These are phyloP conservation scores for Globisporangium cystogenes DNA, from an alignment of 352 stramenopile species.

Conservation along the genomic window DNA sequence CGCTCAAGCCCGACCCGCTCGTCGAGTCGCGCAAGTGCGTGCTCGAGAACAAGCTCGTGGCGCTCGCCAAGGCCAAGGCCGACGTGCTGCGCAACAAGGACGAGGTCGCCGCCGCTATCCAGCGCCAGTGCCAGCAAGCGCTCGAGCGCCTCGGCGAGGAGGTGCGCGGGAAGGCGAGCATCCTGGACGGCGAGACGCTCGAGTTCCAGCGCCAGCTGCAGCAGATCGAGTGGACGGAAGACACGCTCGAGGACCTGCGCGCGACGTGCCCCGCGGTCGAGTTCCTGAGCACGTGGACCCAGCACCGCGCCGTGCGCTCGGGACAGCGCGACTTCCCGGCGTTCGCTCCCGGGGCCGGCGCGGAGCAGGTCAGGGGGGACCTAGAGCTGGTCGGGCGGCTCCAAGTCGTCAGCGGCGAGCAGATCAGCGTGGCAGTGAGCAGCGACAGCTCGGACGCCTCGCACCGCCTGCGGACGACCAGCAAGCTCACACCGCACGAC, in stretches of 20 bases:
- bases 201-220: slow-evolving; percentile 61
- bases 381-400: slow-evolving; percentile 55
- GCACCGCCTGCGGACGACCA: background rate
- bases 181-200: slow-evolving; percentile 50
- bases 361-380: slow-evolving; percentile 55
- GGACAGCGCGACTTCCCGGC: slow-evolving; percentile 66
- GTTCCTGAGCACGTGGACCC: slow-evolving; percentile 61
- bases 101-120: slow-evolving; percentile 41
- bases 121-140: slow-evolving; percentile 40
- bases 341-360: slow-evolving; percentile 16
- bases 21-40: slow-evolving; percentile 59
- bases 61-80: slow-evolving; percentile 28
- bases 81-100: slow-evolving; percentile 35
- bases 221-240: slow-evolving; percentile 71
- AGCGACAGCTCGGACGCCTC: background rate
- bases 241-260: slow-evolving; percentile 50
- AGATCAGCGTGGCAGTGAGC: slow-evolving; percentile 8
- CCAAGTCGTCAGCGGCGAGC: slow-evolving; percentile 32
- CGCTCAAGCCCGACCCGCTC: slow-evolving; percentile 50
- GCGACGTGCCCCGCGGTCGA: slow-evolving; percentile 32
- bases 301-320: slow-evolving; percentile 57
- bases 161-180: slow-evolving; percentile 33
- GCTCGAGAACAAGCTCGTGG: slow-evolving; percentile 49
- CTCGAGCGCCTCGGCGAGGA: slow-evolving; percentile 38
- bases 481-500: background rate